A percentile compares a stretch with the other conserved stretches of the same genome.
Conservation (phyloP, 805 yeast species). For the Schizosaccharomyces lindneri region DNA sequence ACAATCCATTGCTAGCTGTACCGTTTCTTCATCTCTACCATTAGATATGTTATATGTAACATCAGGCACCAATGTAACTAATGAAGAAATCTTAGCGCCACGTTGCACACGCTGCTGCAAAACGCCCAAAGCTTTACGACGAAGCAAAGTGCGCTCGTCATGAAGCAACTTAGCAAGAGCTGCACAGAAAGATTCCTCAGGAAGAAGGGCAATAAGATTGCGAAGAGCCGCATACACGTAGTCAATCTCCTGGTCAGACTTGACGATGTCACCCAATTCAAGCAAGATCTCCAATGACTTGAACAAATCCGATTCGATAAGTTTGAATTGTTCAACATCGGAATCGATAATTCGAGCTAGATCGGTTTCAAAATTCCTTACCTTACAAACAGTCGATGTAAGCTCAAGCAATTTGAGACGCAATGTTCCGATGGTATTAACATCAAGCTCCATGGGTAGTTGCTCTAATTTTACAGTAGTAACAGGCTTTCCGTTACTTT, state of each 20-base stretch:
- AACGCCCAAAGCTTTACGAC: background rate
- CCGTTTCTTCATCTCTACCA: constrained; percentile 19
- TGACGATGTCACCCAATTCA: background rate
- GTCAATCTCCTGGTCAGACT: background rate
- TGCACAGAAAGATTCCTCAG: constrained; percentile 6
- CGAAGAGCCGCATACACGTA: background rate
- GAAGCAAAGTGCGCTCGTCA: background rate
- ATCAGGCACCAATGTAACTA: background rate
- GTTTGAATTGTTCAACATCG: background rate
- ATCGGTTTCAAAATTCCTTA: background rate
- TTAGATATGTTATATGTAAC: constrained; percentile 2
- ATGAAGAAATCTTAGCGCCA: background rate
- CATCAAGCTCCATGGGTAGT: constrained; percentile 4
- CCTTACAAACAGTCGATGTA: background rate
- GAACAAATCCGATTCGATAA: background rate
- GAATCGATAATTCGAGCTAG: background rate
- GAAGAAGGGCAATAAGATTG: background rate
- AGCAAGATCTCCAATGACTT: background rate
- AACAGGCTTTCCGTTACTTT: background rate
- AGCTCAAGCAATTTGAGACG: background rate
- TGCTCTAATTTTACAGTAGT: constrained; percentile 22
- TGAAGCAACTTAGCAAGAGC: constrained; percentile 10
- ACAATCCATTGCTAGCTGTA: constrained; percentile 48
- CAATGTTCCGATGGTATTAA: background rate
- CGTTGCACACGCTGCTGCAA: background rate